Base-by-base conservation (phyloP, 1,284 basidiomycete genomes). In the Wolfiporia cocos region DNA sequence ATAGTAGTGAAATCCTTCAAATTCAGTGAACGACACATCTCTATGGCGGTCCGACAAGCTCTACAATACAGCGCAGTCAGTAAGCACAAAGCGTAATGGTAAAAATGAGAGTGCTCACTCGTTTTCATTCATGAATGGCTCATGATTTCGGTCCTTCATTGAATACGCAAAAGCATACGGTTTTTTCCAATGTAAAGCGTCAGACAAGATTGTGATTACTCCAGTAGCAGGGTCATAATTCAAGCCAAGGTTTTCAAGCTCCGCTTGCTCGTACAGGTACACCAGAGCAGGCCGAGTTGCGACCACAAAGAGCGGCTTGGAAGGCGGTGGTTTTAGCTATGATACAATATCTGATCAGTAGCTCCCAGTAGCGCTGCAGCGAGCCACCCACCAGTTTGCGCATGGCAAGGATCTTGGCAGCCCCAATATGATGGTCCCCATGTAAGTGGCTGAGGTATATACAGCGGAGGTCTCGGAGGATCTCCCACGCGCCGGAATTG, bases 381-480 rank as follows among this genome's bases (percentile, higher is more conserved):
- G 41, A 28, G 14, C 21, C 29, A 32, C 76, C 47, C 45, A 93
- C 91, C 64, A 71, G 68, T 38, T 73, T 72, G 42, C 95, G 74
- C 66, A 86, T 81, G 0, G 77, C 68, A 10, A 98, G 70, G 12
- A 98, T 63, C 39, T 81, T 76, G 0, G 80, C 71, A 21, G 95
- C 61, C 1, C 95, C 95, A 37, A 87, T 76, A 58, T 97, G 94
- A 61, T 98, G 94, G 59, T 98, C 95, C 0, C 78, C 94, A 57
- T 97, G 94, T 55, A 88, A 76, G 59, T 98, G 95, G 51, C 87
- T 92, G 50, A 96, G 71, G 61, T 86, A 97, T 22, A 98, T 74
- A 56, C 90, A 78, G 49, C 77, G 82, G 23, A 95, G 62, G 37
- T 86, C 68, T n/a, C 78, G 68, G 43, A 95, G 66, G 10, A 84